These are phyloP conservation scores for Aspergillus piperis DNA, from an alignment of 2,329 filamentous ascomycete species.

Conservation along the genomic window DNA sequence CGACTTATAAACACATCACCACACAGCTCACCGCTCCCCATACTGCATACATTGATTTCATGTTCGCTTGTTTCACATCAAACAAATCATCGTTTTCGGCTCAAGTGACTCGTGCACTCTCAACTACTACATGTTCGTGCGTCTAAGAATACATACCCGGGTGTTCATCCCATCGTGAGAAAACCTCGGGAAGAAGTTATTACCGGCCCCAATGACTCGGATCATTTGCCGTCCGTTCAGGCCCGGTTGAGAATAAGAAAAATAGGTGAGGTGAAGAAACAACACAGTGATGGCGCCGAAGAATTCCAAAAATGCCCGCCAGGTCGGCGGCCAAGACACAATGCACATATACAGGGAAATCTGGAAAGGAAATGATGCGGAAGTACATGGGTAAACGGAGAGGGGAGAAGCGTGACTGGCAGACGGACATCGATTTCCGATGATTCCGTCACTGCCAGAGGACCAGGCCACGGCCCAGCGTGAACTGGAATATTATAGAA, in stretches of 20 bases:
- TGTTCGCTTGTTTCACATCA: neutral
- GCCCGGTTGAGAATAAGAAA: conserved; percentile 9
- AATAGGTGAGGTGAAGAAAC: conserved; percentile 13
- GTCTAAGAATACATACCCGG: conserved; percentile 19
- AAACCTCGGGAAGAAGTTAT: conserved; percentile 9
- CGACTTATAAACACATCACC: neutral
- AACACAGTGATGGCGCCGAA: conserved; percentile 33
- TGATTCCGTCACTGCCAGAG: conserved; percentile 15
- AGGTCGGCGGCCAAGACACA: conserved; percentile 29
- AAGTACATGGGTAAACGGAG: conserved; percentile 28
- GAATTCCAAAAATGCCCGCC: conserved; percentile 33
- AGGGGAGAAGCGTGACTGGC: conserved; percentile 17
- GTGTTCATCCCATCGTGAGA: conserved; percentile 1
- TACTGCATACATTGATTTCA: too few relatives aligned
- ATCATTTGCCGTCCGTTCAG: conserved; percentile 1
- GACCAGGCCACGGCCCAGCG: conserved; percentile 28
- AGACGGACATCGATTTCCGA: conserved; percentile 10
- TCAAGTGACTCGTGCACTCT: neutral
- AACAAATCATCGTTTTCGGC: neutral
- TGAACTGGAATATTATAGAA: conserved; percentile 22
- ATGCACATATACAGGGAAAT: conserved; percentile 38
- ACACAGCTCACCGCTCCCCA: neutral
- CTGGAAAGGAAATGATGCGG: conserved; percentile 12
- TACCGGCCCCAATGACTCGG: conserved; percentile 9
- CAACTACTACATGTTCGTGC: neutral